Evolutionary conservation across 768 basidiomycete genomes (phyloP).

Genomic region (Fomitopsis serialis): DNA sequence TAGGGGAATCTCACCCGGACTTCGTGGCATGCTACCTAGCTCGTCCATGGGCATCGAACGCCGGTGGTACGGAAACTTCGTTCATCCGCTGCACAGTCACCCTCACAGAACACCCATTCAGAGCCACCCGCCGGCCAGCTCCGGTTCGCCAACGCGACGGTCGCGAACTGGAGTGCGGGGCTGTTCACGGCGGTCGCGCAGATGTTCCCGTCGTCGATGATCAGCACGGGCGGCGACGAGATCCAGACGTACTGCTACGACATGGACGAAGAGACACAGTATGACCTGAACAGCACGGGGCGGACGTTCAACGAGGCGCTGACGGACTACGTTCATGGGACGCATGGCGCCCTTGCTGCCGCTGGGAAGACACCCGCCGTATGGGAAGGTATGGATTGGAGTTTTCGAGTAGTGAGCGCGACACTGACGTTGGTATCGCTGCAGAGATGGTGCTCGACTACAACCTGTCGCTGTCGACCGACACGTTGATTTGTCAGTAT

Average conservation of each 20-base stretch:
- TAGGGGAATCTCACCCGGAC: constrained; percentile 38
- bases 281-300: constrained; percentile 23
- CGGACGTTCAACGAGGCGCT: constrained; percentile 34
- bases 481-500: constrained; percentile 54
- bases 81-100: too few species aligned
- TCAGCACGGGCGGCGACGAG: constrained; percentile 47
- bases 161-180: constrained; percentile 27
- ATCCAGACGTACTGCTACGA: constrained; percentile 37
- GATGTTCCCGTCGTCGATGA: constrained; percentile 28
- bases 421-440: background rate
- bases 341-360: constrained; percentile 26
- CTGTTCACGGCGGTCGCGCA: constrained; percentile 27
- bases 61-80: constrained; percentile 22
- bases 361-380: constrained; percentile 46
- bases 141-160: constrained; percentile 30
- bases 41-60: constrained; percentile 29
- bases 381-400: constrained; percentile 30
- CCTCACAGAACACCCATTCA: too few species aligned
- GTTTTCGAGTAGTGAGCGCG: background rate
- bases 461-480: constrained; percentile 28
- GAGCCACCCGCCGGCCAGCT: constrained; percentile 50
- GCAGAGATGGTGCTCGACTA: constrained; percentile 31
- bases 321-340: constrained; percentile 29
- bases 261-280: constrained; percentile 30
- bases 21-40: constrained; percentile 35